phyloP scores from a whole-genome alignment of 139 green algal species.

The Parachlorella kessleri region DNA sequence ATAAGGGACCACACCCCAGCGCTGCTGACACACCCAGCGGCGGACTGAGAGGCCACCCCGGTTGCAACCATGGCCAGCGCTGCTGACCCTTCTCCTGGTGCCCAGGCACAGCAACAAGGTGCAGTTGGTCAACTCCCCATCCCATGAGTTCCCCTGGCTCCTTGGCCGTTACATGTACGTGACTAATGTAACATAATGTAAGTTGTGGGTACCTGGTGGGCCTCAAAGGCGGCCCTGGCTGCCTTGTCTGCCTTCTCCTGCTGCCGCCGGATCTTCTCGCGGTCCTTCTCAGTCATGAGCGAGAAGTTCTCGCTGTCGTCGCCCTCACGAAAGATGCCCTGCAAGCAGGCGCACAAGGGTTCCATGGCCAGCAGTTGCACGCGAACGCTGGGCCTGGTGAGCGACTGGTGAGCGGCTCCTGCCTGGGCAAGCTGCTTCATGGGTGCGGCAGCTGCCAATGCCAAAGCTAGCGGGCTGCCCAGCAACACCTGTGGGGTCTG shows the following conservation, averaged over 20 bases:
- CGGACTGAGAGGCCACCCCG: no score
- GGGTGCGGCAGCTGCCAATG: no score
- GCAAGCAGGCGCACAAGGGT: no score
- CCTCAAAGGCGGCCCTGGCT: constrained; percentile 39
- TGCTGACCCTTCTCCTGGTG: neutral
- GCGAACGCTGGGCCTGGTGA: no score
- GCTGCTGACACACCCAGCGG: no score
- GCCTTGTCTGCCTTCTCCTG: constrained; percentile 54
- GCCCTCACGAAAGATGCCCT: constrained; percentile 25
- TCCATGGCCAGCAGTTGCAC: no score
- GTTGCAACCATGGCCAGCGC: neutral
- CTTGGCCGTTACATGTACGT: neutral
- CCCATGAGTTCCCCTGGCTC: constrained; percentile 7
- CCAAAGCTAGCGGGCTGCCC: no score
- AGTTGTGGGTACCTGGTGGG: neutral
- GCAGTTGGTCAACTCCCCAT: neutral
- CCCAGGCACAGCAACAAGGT: neutral
- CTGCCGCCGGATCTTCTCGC: constrained; percentile 62
- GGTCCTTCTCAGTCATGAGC: constrained; percentile 63
- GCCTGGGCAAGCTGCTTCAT: no score
- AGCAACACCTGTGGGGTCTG: no score
- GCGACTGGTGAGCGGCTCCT: no score
- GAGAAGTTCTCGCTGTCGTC: constrained; percentile 34
- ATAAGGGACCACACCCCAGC: no score
- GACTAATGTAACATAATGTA: neutral